These are phyloP conservation scores for Stagonosporopsis tanaceti DNA, from an alignment of 2,329 filamentous ascomycete genomes.

Conservation along the genomic window DNA sequence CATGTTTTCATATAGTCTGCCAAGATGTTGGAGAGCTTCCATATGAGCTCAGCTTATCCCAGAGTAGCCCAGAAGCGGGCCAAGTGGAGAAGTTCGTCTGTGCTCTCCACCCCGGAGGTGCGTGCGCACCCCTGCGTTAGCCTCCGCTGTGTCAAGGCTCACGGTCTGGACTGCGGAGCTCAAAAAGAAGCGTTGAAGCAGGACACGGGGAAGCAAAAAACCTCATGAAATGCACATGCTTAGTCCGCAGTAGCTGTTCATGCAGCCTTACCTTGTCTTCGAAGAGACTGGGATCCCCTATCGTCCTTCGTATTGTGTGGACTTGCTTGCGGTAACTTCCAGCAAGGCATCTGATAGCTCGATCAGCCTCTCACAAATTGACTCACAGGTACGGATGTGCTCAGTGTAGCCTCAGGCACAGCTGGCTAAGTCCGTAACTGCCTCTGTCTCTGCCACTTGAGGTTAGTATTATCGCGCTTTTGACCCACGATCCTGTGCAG, in stretches of 20 bases:
- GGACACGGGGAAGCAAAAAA: background rate
- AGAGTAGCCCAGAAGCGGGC: background rate
- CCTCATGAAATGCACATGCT: background rate
- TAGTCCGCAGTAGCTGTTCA: background rate
- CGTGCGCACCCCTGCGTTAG: slow-evolving; percentile 9
- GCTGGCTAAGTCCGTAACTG: background rate
- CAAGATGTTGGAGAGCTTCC: slow-evolving; percentile 3
- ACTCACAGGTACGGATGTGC: background rate
- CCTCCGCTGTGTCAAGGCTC: slow-evolving; percentile 3
- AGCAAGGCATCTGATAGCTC: background rate
- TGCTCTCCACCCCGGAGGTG: slow-evolving; percentile 3
- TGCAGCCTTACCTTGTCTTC: background rate
- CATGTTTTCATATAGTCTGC: slow-evolving; percentile 1
- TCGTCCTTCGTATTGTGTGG: background rate
- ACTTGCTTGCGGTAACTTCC: too few relatives aligned
- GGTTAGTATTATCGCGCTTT: background rate
- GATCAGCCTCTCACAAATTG: background rate
- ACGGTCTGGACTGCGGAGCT: slow-evolving; percentile 5
- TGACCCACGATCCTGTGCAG: too few relatives aligned
- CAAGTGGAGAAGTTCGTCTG: background rate
- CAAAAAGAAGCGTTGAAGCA: background rate
- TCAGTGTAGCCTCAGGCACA: background rate
- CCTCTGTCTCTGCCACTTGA: background rate
- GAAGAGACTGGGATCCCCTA: background rate
- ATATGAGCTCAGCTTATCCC: background rate